A percentile compares a stretch with the other conserved stretches of the same genome.
Evolutionary conservation across 163 green algal species (phyloP).

Genomic region (Chlorella variabilis): DNA sequence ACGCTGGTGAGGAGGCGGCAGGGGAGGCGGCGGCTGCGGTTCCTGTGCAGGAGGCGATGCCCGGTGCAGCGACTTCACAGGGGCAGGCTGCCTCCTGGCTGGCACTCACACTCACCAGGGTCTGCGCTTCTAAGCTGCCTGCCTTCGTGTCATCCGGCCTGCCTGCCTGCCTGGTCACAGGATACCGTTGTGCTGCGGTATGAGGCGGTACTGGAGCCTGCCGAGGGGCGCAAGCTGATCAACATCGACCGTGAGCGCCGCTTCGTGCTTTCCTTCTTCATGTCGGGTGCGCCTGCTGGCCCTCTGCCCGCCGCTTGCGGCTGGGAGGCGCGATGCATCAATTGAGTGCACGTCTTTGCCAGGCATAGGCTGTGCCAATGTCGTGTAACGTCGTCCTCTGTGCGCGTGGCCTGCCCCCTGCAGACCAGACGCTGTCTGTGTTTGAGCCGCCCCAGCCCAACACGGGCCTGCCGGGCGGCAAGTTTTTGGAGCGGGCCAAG

Average conservation of each 20-base stretch:
- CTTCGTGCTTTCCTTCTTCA: slow-evolving; percentile 94
- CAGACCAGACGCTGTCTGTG: slow-evolving; percentile 87
- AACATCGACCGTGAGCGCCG: slow-evolving; percentile 58
- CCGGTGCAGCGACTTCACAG: too few relatives aligned
- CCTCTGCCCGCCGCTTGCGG: too few relatives aligned
- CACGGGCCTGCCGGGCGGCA: slow-evolving; percentile 86
- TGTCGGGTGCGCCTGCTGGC: slow-evolving; percentile 37
- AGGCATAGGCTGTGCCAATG: too few relatives aligned
- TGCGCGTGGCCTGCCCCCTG: background rate
- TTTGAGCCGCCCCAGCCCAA: slow-evolving; percentile 91
- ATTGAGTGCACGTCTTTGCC: too few relatives aligned
- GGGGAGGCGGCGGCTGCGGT: too few relatives aligned
- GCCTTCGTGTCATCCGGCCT: too few relatives aligned
- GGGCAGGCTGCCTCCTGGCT: too few relatives aligned
- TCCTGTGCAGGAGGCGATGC: too few relatives aligned
- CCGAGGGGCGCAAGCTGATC: slow-evolving; percentile 34
- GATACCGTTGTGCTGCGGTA: slow-evolving; percentile 92
- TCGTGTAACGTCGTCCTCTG: too few relatives aligned
- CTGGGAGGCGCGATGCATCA: too few relatives aligned
- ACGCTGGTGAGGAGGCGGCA: slow-evolving; percentile 6
- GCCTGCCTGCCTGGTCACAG: too few relatives aligned
- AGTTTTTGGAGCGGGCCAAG: slow-evolving; percentile 87
- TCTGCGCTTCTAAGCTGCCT: background rate
- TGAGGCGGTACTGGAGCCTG: slow-evolving; percentile 25
- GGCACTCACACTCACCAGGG: too few relatives aligned